phyloP scores from a whole-genome alignment of 345 rosid genomes.

The Firmiana major region DNA sequence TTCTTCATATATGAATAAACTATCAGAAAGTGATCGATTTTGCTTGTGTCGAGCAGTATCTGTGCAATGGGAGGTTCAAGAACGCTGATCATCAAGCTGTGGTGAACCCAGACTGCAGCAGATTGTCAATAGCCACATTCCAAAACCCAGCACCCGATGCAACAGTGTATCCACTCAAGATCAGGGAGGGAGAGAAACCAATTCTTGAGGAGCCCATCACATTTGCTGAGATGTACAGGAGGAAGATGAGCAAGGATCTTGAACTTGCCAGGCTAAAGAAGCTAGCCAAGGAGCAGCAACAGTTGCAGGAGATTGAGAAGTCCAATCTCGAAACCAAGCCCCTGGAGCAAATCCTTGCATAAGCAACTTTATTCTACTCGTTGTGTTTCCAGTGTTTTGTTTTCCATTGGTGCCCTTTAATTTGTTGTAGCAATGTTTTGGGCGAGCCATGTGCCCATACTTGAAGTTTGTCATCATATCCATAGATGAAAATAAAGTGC shows the following conservation, averaged over 20 bases:
- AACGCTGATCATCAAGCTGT: constrained; percentile 90
- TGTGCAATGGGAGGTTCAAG: constrained; percentile 84
- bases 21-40: neutral
- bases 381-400: neutral
- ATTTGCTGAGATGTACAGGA: constrained; percentile 73
- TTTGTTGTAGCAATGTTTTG: neutral
- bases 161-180: constrained; percentile 52
- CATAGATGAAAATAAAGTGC: neutral
- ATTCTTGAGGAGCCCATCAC: constrained; percentile 58
- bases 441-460: neutral
- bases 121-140: constrained; percentile 68
- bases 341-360: constrained; percentile 55
- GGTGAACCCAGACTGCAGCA: constrained; percentile 70
- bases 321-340: constrained; percentile 40
- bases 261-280: constrained; percentile 77
- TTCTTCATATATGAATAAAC: neutral
- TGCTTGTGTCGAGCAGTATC: constrained; percentile 29
- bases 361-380: neutral
- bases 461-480: neutral
- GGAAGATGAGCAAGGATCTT: constrained; percentile 76
- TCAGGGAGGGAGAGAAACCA: constrained; percentile 59
- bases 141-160: constrained; percentile 79
- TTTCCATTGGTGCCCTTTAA: neutral
- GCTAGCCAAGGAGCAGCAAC: constrained; percentile 55
- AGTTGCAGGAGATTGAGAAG: constrained; percentile 23